Percentiles rank a stretch among this genome's conserved stretches.
These are phyloP conservation scores for Erythrobasidium hasegawianum DNA, from an alignment of 1,284 basidiomycete genomes.

Conservation along the genomic window DNA sequence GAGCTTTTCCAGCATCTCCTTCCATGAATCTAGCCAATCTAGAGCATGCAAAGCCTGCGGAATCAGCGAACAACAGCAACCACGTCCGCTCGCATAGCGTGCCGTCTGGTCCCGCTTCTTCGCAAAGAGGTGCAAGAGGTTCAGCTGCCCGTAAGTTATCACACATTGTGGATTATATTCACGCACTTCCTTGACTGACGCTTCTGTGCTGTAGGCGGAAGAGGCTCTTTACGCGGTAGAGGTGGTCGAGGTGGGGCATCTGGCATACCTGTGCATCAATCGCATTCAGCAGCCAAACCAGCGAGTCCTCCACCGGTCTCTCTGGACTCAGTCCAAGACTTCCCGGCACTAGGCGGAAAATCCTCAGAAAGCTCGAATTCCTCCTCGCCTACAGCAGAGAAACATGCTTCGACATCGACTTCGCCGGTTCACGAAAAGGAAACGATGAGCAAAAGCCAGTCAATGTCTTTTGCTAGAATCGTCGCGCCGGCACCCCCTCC, in stretches of 20 bases:
- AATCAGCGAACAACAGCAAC: no score
- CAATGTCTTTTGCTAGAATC: conserved; percentile 25
- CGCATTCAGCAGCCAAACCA: not conserved
- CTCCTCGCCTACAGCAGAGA: not conserved
- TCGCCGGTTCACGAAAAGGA: not conserved
- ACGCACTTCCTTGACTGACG: no score
- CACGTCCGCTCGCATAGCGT: no score
- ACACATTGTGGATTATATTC: no score
- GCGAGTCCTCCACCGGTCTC: conserved; percentile 12
- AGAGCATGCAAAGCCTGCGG: no score
- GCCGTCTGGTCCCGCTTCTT: not conserved
- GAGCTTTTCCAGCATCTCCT: no score
- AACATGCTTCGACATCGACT: not conserved
- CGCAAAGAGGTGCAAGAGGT: conserved; percentile 14
- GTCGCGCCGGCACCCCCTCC: conserved; percentile 22
- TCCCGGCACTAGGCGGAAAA: conserved; percentile 27
- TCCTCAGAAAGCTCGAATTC: not conserved
- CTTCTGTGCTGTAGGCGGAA: conserved; percentile 10
- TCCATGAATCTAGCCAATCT: no score
- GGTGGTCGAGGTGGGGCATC: conserved; percentile 3
- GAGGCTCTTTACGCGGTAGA: conserved; percentile 15
- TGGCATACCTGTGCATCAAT: not conserved
- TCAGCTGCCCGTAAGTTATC: conserved; percentile 14
- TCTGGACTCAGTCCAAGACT: conserved; percentile 27
- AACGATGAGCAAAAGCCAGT: not conserved